These are phyloP conservation scores for Terana coerulea DNA, from an alignment of 768 basidiomycete species.

Conservation along the genomic window DNA sequence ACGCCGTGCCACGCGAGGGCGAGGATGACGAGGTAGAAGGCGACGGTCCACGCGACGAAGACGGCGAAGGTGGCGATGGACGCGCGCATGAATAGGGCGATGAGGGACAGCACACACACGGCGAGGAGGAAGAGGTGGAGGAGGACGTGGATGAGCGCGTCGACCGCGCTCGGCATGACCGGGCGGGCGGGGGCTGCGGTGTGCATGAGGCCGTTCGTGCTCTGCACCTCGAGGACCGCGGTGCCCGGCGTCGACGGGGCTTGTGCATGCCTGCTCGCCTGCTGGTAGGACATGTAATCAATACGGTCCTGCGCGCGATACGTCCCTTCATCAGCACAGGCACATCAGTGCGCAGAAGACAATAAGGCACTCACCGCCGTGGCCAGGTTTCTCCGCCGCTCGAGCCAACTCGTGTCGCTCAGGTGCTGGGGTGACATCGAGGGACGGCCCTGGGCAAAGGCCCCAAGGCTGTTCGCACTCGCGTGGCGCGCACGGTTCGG, in stretches of 20 bases:
- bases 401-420: constrained; percentile 76
- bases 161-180: constrained; percentile 33
- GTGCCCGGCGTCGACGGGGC: constrained; percentile 49
- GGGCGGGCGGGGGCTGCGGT: constrained; percentile 16
- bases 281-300: constrained; percentile 62
- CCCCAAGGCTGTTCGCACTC: constrained; percentile 39
- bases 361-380: constrained; percentile 50
- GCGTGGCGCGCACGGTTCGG: constrained; percentile 50
- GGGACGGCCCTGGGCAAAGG: constrained; percentile 38
- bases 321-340: neutral
- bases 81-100: constrained; percentile 56
- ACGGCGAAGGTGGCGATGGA: constrained; percentile 54
- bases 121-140: constrained; percentile 58
- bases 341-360: neutral
- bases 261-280: constrained; percentile 40
- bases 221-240: constrained; percentile 38
- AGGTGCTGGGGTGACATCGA: constrained; percentile 49
- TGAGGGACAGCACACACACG: constrained; percentile 51
- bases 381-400: constrained; percentile 66
- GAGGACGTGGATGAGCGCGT: constrained; percentile 43
- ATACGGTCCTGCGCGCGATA: constrained; percentile 57
- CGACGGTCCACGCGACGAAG: constrained; percentile 58
- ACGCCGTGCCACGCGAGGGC: constrained; percentile 54
- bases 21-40: constrained; percentile 55
- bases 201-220: constrained; percentile 28